phyloP scores from a whole-genome alignment of 805 yeast species.

The Lachancea cidri region DNA sequence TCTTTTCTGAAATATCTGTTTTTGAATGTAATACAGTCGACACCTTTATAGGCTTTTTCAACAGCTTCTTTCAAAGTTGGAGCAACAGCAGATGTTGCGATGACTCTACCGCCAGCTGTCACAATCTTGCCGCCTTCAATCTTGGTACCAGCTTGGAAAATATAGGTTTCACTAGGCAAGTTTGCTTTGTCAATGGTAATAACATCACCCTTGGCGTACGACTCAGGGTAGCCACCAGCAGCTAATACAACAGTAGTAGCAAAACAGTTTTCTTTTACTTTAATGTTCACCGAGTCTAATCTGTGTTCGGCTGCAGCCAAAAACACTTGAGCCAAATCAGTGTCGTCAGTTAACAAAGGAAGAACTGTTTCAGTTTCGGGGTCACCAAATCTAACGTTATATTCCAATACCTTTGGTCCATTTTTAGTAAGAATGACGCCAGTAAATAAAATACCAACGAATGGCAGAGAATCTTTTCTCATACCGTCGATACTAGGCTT shows the following conservation, averaged over 20 bases:
- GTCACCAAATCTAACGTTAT: conserved; percentile 97
- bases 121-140: conserved; percentile 49
- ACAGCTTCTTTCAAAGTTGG: conserved; percentile 73
- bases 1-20: conserved; percentile 84
- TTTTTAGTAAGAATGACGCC: conserved; percentile 85
- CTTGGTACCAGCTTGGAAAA: conserved; percentile 97
- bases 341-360: conserved; percentile 72
- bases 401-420: conserved; percentile 94
- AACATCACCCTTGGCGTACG: conserved; percentile 79
- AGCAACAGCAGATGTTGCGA: conserved; percentile 88
- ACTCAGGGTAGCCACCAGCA: conserved; percentile 95
- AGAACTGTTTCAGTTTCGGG: conserved; percentile 98
- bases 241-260: conserved; percentile 94
- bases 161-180: conserved; percentile 44
- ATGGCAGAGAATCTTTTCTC: conserved; percentile 93
- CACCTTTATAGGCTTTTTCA: conserved; percentile 80
- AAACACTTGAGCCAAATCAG: conserved; percentile 92
- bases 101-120: conserved; percentile 95
- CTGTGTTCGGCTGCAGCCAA: conserved; percentile 93
- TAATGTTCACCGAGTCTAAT: conserved; percentile 70
- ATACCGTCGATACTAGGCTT: conserved; percentile 93
- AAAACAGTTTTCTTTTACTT: conserved; percentile 49
- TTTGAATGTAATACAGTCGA: conserved; percentile 63
- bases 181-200: conserved; percentile 46
- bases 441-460: conserved; percentile 92